Conservation (phyloP, 2,329 filamentous ascomycete species). For the Epichloe bromicola region DNA sequence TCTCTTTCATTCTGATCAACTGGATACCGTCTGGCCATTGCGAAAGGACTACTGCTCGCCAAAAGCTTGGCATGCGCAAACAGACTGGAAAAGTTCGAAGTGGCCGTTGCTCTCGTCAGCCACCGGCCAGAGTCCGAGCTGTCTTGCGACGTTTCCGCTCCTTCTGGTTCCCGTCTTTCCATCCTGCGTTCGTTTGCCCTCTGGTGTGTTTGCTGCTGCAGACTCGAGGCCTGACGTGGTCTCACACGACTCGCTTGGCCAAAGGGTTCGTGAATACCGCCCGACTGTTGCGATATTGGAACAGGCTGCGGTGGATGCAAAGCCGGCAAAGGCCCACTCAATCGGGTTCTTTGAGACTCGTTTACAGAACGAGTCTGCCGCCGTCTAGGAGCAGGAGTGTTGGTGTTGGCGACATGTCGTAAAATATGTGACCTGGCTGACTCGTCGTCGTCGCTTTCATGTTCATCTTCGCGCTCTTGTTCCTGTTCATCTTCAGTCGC, state of each 20-base stretch:
- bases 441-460: constrained; percentile 3
- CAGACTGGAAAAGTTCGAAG: constrained; percentile 5
- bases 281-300: not conserved
- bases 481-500: not conserved
- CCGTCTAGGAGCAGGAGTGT: constrained; percentile 11
- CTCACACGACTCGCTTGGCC: not conserved
- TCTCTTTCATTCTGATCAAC: constrained; percentile 11
- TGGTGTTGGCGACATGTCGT: constrained; percentile 3
- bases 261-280: not conserved
- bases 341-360: not conserved
- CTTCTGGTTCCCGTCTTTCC: not conserved
- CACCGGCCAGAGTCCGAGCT: constrained; percentile 6
- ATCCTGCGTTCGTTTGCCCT: not conserved
- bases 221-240: not conserved
- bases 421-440: not conserved
- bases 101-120: constrained; percentile 4
- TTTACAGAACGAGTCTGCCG: not conserved
- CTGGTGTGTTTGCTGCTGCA: not conserved
- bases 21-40: constrained; percentile 2
- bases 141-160: constrained; percentile 1
- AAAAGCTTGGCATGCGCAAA: constrained; percentile 5
- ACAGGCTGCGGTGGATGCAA: not conserved
- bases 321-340: not conserved
- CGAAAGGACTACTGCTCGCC: constrained; percentile 7
- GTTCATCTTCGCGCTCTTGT: constrained; percentile 4